A percentile compares a stretch with the other conserved stretches of the same genome.
phyloP scores from a whole-genome alignment of 305 asterid genomes.

The Plantago coronopus region DNA sequence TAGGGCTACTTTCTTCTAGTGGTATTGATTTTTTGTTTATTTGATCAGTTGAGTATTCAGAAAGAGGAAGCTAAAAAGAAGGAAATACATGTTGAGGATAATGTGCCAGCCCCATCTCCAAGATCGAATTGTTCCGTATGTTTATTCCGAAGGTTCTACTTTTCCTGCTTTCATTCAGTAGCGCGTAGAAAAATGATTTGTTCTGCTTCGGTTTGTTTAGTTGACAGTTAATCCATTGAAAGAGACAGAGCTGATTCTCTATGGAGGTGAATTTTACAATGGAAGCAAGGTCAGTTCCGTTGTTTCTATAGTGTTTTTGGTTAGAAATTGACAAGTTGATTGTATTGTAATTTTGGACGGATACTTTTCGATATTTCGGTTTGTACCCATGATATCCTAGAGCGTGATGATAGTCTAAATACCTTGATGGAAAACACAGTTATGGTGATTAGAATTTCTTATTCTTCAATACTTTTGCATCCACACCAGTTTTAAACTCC shows the following conservation, averaged over 20 bases:
- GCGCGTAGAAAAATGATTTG: constrained; percentile 15
- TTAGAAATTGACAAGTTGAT: no score
- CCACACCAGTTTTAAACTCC: constrained; percentile 5
- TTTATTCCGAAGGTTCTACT: neutral
- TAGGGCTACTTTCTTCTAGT: no score
- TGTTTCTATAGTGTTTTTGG: constrained; percentile 6
- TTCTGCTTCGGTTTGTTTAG: constrained; percentile 32
- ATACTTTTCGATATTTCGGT: no score
- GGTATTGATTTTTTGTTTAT: neutral
- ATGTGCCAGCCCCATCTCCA: constrained; percentile 88
- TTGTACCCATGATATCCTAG: no score
- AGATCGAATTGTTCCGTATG: constrained; percentile 94
- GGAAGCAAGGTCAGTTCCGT: constrained; percentile 65
- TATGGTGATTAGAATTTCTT: no score
- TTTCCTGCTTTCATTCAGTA: neutral
- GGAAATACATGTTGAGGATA: constrained; percentile 86
- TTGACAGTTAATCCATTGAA: constrained; percentile 78
- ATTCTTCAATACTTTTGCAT: neutral
- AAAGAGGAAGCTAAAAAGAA: constrained; percentile 97
- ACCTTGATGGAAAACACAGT: no score
- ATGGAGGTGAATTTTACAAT: constrained; percentile 97
- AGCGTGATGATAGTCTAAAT: no score
- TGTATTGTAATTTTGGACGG: no score
- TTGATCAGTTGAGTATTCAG: constrained; percentile 53
- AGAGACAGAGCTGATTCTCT: constrained; percentile 79